Conservation (phyloP, 768 basidiomycete genomes). For the Mycena leptocephala region DNA sequence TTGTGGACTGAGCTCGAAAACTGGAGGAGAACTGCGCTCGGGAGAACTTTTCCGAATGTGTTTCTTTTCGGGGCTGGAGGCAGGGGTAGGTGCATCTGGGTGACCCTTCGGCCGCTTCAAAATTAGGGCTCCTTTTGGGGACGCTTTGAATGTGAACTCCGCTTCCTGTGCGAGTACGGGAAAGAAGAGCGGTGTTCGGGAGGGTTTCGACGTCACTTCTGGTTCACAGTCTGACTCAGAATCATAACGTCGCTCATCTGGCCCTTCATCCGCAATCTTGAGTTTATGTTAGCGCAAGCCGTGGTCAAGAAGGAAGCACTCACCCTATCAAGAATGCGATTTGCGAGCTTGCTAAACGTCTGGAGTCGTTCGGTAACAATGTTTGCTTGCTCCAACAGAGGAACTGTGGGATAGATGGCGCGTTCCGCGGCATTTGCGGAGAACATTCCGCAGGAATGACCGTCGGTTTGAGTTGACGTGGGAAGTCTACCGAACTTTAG, state of each 20-base stretch:
- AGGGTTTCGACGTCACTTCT: background rate
- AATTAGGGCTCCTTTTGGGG: background rate
- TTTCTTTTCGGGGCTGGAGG: slow-evolving; percentile 8
- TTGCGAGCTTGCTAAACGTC: background rate
- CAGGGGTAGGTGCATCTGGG: background rate
- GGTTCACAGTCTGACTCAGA: background rate
- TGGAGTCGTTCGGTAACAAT: background rate
- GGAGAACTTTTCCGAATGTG: background rate
- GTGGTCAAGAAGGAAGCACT: background rate
- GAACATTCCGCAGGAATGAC: slow-evolving; percentile 4
- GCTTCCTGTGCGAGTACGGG: background rate
- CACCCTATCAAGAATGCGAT: slow-evolving; percentile 6
- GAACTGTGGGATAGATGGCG: background rate
- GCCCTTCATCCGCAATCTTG: slow-evolving; percentile 2
- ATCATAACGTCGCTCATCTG: background rate
- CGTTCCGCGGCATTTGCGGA: background rate
- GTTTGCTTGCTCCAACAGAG: background rate
- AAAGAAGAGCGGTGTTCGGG: background rate
- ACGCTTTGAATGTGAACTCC: slow-evolving; percentile 1
- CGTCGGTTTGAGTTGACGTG: background rate
- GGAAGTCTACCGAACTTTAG: background rate
- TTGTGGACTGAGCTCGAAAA: background rate
- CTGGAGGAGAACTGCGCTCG: slow-evolving; percentile 4
- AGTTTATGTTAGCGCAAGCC: background rate
- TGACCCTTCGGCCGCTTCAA: slow-evolving; percentile 6